Conservation (phyloP, 1,284 basidiomycete genomes). For the Tilletia indica region DNA sequence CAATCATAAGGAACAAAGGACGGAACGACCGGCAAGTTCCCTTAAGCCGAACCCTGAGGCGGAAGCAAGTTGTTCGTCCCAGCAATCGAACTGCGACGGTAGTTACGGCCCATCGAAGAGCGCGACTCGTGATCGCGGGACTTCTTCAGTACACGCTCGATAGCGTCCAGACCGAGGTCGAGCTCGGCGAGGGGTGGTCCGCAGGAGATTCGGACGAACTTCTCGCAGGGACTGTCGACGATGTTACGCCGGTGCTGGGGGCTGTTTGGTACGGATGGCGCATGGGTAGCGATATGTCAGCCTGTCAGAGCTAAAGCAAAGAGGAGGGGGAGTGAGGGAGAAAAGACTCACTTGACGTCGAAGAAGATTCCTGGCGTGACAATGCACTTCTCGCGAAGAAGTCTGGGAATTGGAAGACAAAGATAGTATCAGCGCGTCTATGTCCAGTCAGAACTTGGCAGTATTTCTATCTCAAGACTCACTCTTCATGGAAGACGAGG, state of each 20-base stretch:
- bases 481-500: conserved; percentile 88
- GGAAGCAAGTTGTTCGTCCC: not conserved
- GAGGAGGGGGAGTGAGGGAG: no score
- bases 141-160: conserved; percentile 72
- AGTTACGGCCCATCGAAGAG: not conserved
- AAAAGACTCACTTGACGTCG: conserved; percentile 37
- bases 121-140: conserved; percentile 61
- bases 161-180: conserved; percentile 78
- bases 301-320: not conserved
- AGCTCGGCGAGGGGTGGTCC: conserved; percentile 80
- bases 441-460: no score
- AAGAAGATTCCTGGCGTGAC: conserved; percentile 84
- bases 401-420: conserved; percentile 24
- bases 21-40: no score
- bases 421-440: not conserved
- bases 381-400: conserved; percentile 83
- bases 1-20: no score
- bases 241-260: conserved; percentile 69
- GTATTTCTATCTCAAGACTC: no score
- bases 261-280: conserved; percentile 56
- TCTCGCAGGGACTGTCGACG: conserved; percentile 71
- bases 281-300: conserved; percentile 62
- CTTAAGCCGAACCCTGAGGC: not conserved
- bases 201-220: conserved; percentile 62
- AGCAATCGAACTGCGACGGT: conserved; percentile 1